These are phyloP conservation scores for Phytophthora hybrid DNA, from an alignment of 352 stramenopile species.

Conservation along the genomic window DNA sequence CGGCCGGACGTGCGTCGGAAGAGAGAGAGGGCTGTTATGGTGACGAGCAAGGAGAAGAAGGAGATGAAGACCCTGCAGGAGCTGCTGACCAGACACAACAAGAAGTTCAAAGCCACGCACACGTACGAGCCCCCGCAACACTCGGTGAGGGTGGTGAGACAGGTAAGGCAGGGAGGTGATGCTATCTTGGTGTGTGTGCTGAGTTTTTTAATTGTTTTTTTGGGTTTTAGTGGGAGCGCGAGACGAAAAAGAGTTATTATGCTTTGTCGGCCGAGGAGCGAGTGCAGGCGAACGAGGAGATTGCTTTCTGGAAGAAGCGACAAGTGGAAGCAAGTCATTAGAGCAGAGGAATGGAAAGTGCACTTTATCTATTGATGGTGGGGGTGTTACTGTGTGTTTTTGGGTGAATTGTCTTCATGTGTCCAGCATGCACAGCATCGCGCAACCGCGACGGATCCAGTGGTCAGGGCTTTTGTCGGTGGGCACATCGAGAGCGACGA, in stretches of 20 bases:
- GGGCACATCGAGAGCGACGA: constrained; percentile 88
- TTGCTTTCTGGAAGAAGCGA: constrained; percentile 57
- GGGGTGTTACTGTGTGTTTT: background rate
- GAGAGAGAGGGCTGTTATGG: background rate
- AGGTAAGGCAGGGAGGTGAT: constrained; percentile 42
- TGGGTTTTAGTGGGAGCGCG: constrained; percentile 70
- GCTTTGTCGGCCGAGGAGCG: constrained; percentile 69
- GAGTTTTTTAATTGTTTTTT: constrained; percentile 3
- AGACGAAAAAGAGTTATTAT: constrained; percentile 76
- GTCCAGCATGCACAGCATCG: constrained; percentile 95
- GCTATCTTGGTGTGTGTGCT: background rate
- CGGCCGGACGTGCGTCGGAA: constrained; percentile 13
- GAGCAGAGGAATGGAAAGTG: constrained; percentile 6
- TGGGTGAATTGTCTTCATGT: constrained; percentile 56
- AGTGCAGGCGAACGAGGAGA: constrained; percentile 71
- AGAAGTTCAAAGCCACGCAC: constrained; percentile 77
- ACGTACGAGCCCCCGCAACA: constrained; percentile 85
- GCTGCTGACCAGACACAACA: constrained; percentile 78
- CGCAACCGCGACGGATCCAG: constrained; percentile 94
- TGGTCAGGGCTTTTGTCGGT: constrained; percentile 87
- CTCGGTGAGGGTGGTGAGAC: constrained; percentile 76
- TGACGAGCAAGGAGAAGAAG: constrained; percentile 17
- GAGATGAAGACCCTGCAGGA: constrained; percentile 65
- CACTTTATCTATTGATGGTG: constrained; percentile 27
- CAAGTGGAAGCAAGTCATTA: constrained; percentile 25